Evolutionary conservation across 1,139 yeast genomes (phyloP), one percentile per base, ranked within the genome.

Genomic region (Nakaseomyces uthaithaninus): DNA sequence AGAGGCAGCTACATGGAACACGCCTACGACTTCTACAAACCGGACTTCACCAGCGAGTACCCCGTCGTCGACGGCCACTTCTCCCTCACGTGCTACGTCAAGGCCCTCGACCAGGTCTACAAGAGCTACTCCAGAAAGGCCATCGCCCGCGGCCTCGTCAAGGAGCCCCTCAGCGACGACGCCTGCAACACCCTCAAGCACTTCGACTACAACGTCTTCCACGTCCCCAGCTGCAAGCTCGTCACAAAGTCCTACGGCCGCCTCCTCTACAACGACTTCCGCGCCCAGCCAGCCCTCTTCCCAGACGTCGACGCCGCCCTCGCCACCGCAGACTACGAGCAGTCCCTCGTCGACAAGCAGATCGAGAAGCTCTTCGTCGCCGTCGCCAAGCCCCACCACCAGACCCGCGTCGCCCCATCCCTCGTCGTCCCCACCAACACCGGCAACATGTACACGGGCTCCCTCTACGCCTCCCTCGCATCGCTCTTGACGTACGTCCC

Each of bases 21-120:
- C 62, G 95, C 93, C 40, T 91, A 91, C 66, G 97, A 91, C 68
- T 91, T 89, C 69, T 93, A 87, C 73, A 91, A 91, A 76, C 98
- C 99, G 46, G 93, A 93, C 65, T 85, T 91, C 71, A 81, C 93
- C 51, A 75, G 85, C 49, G 99, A 93, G 71, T 93, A 93, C 69
- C 99, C 99, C 27, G 83, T 80, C 49, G 98, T 93, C 51, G 97
- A 91, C 62, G 99, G 99, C 52, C 96, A 93, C 66, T 93, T 79
- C 70, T 89, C 97, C 5, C 73, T 91, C 60, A 67, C 86, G 36
- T 93, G 99, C 71, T 93, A 93, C 71, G 86, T 89, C 52, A 82
- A 83, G 65, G 97, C 98, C 20, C 68, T 93, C 45, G 98, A 93
- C 68, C 68, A 76, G 53, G 82, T 94, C 55, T 93, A 93, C 73